These are phyloP conservation scores for Dioszegia crocea DNA, from an alignment of 768 basidiomycete species.

Conservation along the genomic window DNA sequence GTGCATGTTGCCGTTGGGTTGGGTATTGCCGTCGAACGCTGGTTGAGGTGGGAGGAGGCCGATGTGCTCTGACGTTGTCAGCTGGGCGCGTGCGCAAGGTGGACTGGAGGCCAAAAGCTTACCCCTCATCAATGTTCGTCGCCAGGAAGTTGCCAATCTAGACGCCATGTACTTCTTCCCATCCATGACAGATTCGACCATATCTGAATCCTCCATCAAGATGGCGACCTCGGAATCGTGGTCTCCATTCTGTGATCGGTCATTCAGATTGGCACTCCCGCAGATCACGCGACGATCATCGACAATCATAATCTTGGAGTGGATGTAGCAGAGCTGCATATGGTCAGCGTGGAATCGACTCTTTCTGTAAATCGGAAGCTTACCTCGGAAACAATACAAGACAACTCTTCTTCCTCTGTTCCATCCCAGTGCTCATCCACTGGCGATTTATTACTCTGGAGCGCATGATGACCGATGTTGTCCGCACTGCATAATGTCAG, in stretches of 20 bases:
- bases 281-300: conserved; percentile 88
- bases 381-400: conserved; percentile 60
- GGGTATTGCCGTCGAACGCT: conserved; percentile 50
- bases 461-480: conserved; percentile 66
- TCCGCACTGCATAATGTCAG: conserved; percentile 45
- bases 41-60: conserved; percentile 76
- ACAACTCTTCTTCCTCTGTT: conserved; percentile 72
- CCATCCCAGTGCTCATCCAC: conserved; percentile 81
- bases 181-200: conserved; percentile 71
- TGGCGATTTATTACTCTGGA: conserved; percentile 62
- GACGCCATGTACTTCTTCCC: conserved; percentile 65
- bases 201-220: conserved; percentile 81
- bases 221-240: conserved; percentile 93
- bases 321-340: conserved; percentile 40
- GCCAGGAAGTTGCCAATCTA: conserved; percentile 76
- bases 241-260: conserved; percentile 58
- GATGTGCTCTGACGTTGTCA: conserved; percentile 63
- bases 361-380: conserved; percentile 1
- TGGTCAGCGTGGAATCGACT: not conserved
- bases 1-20: conserved; percentile 60
- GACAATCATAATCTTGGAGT: conserved; percentile 73
- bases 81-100: too few relatives aligned
- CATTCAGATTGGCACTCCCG: conserved; percentile 74
- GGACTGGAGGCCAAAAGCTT: conserved; percentile 10
- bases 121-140: conserved; percentile 81